Conservation (phyloP, 2,329 filamentous ascomycete species). For the Parastagonospora nodorum region DNA sequence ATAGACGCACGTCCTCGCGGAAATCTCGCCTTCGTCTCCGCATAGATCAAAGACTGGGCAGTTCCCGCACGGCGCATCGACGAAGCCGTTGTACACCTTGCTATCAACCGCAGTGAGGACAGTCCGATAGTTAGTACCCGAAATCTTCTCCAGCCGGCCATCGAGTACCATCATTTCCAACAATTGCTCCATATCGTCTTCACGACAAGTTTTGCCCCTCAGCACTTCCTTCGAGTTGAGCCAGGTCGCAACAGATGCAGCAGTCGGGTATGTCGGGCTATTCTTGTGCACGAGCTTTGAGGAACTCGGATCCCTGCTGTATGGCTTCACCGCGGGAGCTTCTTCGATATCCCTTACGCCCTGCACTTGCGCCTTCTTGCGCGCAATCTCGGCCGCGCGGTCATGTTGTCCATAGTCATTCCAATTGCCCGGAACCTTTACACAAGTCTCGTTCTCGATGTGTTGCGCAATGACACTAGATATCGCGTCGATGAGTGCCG, state of each 20-base stretch:
- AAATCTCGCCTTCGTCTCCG: constrained; percentile 87
- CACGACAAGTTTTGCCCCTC: constrained; percentile 65
- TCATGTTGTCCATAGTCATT: constrained; percentile 49
- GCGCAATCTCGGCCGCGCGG: constrained; percentile 38
- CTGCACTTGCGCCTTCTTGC: constrained; percentile 44
- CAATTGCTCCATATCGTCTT: constrained; percentile 81
- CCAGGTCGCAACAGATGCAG: constrained; percentile 74
- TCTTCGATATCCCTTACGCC: constrained; percentile 41
- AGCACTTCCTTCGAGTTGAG: constrained; percentile 73
- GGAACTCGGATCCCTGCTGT: constrained; percentile 26
- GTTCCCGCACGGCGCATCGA: constrained; percentile 85
- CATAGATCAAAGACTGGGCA: constrained; percentile 95
- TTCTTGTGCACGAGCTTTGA: constrained; percentile 58
- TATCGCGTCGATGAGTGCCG: constrained; percentile 81
- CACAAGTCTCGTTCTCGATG: constrained; percentile 74
- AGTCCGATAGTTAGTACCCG: constrained; percentile 57
- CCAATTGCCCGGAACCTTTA: constrained; percentile 55
- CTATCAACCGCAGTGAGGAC: constrained; percentile 48
- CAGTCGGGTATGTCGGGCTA: constrained; percentile 80
- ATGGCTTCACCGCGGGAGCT: constrained; percentile 29
- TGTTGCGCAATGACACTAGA: constrained; percentile 74
- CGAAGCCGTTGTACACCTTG: constrained; percentile 73
- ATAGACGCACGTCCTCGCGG: constrained; percentile 87
- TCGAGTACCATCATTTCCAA: constrained; percentile 90
- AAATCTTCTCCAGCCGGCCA: constrained; percentile 73